A percentile compares a stretch with the other conserved stretches of the same genome.
Conservation (phyloP, 2,329 filamentous ascomycete genomes). For the Dactylellina cionopaga region DNA sequence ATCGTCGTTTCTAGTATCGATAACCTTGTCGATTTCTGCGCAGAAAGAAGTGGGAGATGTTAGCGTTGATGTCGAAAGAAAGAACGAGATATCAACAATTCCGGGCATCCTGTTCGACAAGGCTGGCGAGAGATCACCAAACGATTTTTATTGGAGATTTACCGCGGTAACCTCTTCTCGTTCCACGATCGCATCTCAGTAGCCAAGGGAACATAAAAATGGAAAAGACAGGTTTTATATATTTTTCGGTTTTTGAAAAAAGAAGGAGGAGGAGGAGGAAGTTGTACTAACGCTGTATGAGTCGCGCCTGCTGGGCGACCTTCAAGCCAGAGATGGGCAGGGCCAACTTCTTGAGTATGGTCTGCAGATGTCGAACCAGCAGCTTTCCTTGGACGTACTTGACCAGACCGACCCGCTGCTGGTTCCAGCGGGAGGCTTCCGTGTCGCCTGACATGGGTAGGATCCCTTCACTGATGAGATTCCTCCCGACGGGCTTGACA, state of each 20-base stretch:
- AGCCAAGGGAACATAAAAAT: not conserved
- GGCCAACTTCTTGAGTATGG: conserved; percentile 78
- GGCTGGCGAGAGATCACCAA: no score
- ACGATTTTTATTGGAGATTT: no score
- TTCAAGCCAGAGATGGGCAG: conserved; percentile 86
- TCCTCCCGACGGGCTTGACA: not conserved
- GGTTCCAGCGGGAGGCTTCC: conserved; percentile 29
- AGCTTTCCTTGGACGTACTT: conserved; percentile 55
- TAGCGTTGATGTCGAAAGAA: not conserved
- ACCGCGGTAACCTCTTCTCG: no score
- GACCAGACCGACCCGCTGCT: conserved; percentile 19
- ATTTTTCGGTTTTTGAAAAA: not conserved
- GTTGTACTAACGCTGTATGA: conserved; percentile 75
- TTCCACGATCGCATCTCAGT: conserved; percentile 53
- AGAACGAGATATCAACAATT: no score
- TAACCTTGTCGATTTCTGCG: conserved; percentile 39
- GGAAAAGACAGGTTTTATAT: not conserved
- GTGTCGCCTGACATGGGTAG: conserved; percentile 36
- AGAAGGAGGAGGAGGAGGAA: conserved; percentile 30
- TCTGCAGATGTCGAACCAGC: conserved; percentile 71
- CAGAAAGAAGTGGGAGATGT: not conserved
- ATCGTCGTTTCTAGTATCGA: conserved; percentile 40
- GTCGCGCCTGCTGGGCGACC: conserved; percentile 79
- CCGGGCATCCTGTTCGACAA: no score
- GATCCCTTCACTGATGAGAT: not conserved